phyloP scores from a whole-genome alignment of 2,329 filamentous ascomycete genomes.

The Sporothrix humicola region DNA sequence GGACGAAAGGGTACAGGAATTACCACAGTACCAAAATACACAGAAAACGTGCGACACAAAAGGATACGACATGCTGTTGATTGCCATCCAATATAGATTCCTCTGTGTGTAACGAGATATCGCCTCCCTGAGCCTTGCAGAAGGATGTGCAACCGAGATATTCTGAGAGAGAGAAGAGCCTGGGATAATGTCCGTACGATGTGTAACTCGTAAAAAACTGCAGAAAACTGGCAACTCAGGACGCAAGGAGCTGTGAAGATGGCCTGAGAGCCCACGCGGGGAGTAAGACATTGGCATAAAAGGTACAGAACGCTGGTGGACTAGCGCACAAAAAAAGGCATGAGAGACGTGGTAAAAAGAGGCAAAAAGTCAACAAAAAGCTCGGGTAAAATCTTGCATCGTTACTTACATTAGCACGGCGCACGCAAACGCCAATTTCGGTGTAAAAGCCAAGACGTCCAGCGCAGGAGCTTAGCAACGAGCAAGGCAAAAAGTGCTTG shows the following conservation, averaged over 20 bases:
- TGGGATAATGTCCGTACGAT: neutral
- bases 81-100: neutral
- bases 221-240: neutral
- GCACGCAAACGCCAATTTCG: neutral
- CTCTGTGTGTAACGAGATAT: conserved; percentile 10
- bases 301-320: neutral
- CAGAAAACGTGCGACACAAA: conserved; percentile 3
- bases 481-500: neutral
- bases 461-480: neutral
- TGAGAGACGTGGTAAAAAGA: neutral
- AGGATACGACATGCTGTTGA: neutral
- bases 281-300: neutral
- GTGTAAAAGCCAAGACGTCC: conserved; percentile 11
- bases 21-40: too few relatives aligned
- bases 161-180: neutral
- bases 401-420: neutral
- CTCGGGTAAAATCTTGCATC: neutral
- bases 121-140: conserved; percentile 12
- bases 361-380: conserved; percentile 6
- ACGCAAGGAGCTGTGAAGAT: neutral
- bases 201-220: neutral
- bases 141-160: neutral
- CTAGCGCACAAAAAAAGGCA: neutral
- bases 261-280: neutral
- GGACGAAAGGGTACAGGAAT: too few relatives aligned